phyloP scores from a whole-genome alignment of 192 early-diverging fungal genomes.

The Entophlyctis luteolus region DNA sequence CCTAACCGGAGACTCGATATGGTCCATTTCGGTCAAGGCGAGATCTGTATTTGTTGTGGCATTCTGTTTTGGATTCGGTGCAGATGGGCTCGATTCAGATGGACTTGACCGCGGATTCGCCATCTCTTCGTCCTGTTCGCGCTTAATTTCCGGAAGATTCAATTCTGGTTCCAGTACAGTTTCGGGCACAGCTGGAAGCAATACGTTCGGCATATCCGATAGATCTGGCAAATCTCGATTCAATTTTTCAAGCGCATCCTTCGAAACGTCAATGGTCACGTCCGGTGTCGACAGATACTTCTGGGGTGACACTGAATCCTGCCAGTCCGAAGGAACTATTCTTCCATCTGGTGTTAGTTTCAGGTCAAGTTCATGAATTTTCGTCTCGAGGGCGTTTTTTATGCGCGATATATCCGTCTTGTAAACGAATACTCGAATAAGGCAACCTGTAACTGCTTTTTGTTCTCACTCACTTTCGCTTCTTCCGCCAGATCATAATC shows the following conservation, averaged over 20 bases:
- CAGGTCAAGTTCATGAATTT: conserved; percentile 21
- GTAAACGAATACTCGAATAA: background rate
- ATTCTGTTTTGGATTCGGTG: too few species aligned
- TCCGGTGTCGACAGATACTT: background rate
- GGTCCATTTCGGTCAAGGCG: too few species aligned
- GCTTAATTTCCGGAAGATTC: background rate
- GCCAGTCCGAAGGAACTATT: background rate
- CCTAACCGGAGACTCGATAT: too few species aligned
- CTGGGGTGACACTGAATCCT: background rate
- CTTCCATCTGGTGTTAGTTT: background rate
- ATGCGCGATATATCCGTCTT: conserved; percentile 32
- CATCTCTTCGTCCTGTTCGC: background rate
- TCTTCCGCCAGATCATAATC: conserved; percentile 75
- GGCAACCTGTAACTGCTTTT: background rate
- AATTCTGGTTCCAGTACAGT: background rate
- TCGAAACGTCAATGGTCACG: conserved; percentile 2
- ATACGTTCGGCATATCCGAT: background rate
- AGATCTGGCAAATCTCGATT: background rate
- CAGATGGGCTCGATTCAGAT: too few species aligned
- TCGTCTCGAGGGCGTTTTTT: conserved; percentile 5
- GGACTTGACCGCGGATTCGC: background rate
- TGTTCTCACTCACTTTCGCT: conserved; percentile 53
- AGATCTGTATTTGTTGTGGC: too few species aligned
- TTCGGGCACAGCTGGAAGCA: background rate
- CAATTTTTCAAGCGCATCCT: conserved; percentile 1